These are phyloP conservation scores for Globomyces sp. DNA, from an alignment of 371 early-diverging fungal species.

Conservation along the genomic window DNA sequence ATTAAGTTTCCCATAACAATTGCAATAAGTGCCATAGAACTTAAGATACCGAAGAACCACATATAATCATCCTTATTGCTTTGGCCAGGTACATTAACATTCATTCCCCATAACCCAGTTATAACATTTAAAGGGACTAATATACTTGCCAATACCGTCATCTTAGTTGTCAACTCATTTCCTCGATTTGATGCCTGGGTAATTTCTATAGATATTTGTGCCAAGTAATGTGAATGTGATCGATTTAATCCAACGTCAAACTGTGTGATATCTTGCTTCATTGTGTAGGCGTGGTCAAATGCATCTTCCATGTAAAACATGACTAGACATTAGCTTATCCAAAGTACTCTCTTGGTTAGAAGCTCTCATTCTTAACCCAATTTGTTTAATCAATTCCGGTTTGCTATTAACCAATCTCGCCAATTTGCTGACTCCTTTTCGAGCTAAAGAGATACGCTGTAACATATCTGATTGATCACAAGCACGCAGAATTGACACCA, in stretches of 20 bases:
- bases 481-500: conserved; percentile 73
- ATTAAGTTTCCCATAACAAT: not conserved
- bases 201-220: conserved; percentile 87
- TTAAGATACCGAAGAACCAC: not conserved
- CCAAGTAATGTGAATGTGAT: conserved; percentile 63
- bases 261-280: conserved; percentile 76
- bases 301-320: conserved; percentile 82
- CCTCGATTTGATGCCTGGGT: conserved; percentile 80
- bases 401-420: conserved; percentile 61
- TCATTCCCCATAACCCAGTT: conserved; percentile 80
- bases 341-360: conserved; percentile 20
- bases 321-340: conserved; percentile 15
- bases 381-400: conserved; percentile 64
- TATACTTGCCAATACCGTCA: conserved; percentile 82
- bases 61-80: not conserved
- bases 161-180: conserved; percentile 76
- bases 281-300: conserved; percentile 81
- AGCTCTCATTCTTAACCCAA: conserved; percentile 63
- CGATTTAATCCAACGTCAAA: conserved; percentile 80
- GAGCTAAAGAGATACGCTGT: conserved; percentile 67
- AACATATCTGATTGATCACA: conserved; percentile 74
- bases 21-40: not conserved
- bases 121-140: conserved; percentile 86
- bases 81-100: conserved; percentile 49
- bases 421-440: conserved; percentile 64